phyloP scores from a whole-genome alignment of 176 grass and related monocot species.

The Urochloa ruziziensis region DNA sequence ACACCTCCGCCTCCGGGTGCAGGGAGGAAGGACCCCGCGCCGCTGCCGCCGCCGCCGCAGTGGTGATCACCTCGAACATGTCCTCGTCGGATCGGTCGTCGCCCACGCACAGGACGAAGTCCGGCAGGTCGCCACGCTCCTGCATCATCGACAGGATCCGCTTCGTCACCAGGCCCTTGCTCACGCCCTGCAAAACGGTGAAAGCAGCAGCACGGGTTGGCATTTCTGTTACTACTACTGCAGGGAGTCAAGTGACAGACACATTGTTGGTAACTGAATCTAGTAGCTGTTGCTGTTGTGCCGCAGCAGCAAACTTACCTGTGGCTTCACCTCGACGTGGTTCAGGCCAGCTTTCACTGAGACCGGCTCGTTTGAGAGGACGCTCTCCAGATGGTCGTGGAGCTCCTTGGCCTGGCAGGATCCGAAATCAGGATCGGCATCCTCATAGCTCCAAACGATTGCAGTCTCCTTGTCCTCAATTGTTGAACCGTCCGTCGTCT shows the following conservation, averaged over 20 bases:
- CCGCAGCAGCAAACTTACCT: constrained; percentile 39
- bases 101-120: constrained; percentile 85
- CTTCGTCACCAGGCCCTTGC: constrained; percentile 74
- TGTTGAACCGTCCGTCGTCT: constrained; percentile 87
- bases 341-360: constrained; percentile 75
- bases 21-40: constrained; percentile 32
- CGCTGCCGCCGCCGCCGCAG: constrained; percentile 21
- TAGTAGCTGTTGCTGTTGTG: background rate
- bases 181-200: constrained; percentile 50
- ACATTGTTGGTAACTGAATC: too few relatives aligned
- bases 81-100: constrained; percentile 91
- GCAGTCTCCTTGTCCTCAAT: constrained; percentile 90
- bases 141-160: constrained; percentile 56
- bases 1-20: constrained; percentile 52
- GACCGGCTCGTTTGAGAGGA: constrained; percentile 79
- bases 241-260: too few relatives aligned
- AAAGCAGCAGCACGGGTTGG: too few relatives aligned
- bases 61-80: constrained; percentile 93
- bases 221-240: too few relatives aligned
- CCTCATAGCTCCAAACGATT: constrained; percentile 79
- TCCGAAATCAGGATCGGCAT: constrained; percentile 87
- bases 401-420: constrained; percentile 97
- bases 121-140: constrained; percentile 37
- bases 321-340: constrained; percentile 91
- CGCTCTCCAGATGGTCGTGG: constrained; percentile 81